phyloP scores from a whole-genome alignment of 768 basidiomycete species.

The Kwoniella shandongensis region DNA sequence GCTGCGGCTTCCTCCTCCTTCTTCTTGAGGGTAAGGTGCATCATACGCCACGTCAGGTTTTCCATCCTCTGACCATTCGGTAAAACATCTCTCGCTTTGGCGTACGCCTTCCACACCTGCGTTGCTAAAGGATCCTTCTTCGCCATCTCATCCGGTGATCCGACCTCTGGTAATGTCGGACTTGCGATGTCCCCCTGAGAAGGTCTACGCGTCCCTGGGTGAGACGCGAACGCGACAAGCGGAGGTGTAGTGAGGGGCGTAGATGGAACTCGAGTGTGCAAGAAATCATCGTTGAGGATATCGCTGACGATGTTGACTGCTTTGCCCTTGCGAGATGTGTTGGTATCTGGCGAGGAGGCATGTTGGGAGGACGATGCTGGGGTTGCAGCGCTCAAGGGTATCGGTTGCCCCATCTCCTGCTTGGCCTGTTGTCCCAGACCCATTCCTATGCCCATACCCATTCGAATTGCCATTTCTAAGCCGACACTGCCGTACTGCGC shows the following conservation, averaged over 20 bases:
- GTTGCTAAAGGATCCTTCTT: constrained; percentile 86
- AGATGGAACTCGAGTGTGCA: constrained; percentile 28
- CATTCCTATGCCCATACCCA: constrained; percentile 53
- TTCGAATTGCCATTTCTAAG: constrained; percentile 51
- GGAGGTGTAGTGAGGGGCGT: constrained; percentile 14
- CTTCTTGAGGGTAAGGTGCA: constrained; percentile 91
- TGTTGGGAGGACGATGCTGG: constrained; percentile 6
- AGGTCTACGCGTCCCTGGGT: constrained; percentile 30
- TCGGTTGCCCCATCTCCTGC: not conserved
- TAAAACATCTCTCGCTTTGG: constrained; percentile 79
- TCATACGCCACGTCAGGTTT: constrained; percentile 97
- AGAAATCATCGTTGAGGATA: constrained; percentile 50
- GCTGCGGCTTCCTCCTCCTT: constrained; percentile 37
- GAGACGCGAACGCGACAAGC: constrained; percentile 17
- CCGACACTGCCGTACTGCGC: constrained; percentile 49
- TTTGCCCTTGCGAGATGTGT: constrained; percentile 12
- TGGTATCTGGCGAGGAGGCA: constrained; percentile 13
- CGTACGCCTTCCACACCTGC: constrained; percentile 96
- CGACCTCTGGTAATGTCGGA: constrained; percentile 27
- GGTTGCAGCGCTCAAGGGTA: not conserved
- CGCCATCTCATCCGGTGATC: constrained; percentile 38
- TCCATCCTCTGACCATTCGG: constrained; percentile 96
- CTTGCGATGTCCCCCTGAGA: constrained; percentile 30
- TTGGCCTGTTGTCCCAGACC: constrained; percentile 32
- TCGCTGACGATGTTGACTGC: constrained; percentile 35